A percentile compares a stretch with the other conserved stretches of the same genome.
Evolutionary conservation across 345 rosid species (phyloP).

Genomic region (Brassica cretica): DNA sequence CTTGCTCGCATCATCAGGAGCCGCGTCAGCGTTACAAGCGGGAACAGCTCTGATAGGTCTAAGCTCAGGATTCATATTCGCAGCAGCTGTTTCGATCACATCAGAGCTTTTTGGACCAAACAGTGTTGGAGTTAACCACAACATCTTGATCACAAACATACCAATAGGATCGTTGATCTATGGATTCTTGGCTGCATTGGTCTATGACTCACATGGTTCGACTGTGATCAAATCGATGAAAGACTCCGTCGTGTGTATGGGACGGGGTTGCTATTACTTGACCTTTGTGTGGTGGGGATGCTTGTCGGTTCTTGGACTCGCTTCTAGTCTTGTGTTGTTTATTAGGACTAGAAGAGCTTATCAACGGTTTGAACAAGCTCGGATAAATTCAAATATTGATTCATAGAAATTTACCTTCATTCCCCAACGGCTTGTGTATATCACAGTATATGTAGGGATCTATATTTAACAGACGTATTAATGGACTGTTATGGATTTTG

Average conservation of each 20-base stretch:
- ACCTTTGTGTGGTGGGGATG: slow-evolving; percentile 93
- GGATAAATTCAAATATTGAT: slow-evolving; percentile 39
- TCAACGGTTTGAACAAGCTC: slow-evolving; percentile 64
- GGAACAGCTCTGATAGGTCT: slow-evolving; percentile 75
- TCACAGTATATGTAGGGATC: slow-evolving; percentile 2
- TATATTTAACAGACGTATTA: slow-evolving; percentile 1
- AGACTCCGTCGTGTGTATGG: slow-evolving; percentile 63
- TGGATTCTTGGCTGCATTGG: slow-evolving; percentile 79
- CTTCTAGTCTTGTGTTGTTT: slow-evolving; percentile 65
- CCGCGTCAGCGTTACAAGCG: slow-evolving; percentile 47
- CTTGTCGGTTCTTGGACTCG: slow-evolving; percentile 69
- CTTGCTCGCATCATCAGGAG: slow-evolving; percentile 62
- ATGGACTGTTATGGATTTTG: slow-evolving; percentile 3
- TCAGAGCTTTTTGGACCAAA: slow-evolving; percentile 93
- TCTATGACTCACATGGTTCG: slow-evolving; percentile 62
- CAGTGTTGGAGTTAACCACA: slow-evolving; percentile 91
- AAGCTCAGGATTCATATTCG: slow-evolving; percentile 94
- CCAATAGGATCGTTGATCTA: slow-evolving; percentile 84
- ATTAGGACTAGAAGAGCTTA: slow-evolving; percentile 84
- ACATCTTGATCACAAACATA: slow-evolving; percentile 88
- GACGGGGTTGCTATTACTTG: slow-evolving; percentile 69
- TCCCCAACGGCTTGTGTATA: slow-evolving; percentile 17
- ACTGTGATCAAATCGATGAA: slow-evolving; percentile 16
- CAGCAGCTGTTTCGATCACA: slow-evolving; percentile 91
- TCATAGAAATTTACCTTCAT: slow-evolving; percentile 7